phyloP scores from a whole-genome alignment of 208 protist genomes.

The Acanthamoeba quina region DNA sequence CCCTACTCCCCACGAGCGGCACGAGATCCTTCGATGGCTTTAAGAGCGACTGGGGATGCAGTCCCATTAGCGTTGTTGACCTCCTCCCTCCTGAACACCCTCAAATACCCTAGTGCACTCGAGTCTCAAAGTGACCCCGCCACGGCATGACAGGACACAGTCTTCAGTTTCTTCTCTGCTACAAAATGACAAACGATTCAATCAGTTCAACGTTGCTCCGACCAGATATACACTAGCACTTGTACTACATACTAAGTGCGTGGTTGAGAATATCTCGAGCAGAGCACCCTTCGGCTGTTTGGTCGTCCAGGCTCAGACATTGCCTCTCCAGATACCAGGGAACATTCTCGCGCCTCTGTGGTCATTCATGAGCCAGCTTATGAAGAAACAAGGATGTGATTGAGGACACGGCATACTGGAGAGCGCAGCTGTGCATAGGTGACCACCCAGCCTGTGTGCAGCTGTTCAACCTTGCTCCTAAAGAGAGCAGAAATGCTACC shows the following conservation, averaged over 20 bases:
- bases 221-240: too few relatives aligned
- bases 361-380: too few relatives aligned
- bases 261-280: background rate
- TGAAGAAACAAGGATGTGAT: background rate
- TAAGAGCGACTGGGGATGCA: too few relatives aligned
- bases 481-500: background rate
- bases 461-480: background rate
- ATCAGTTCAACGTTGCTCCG: background rate
- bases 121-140: too few relatives aligned
- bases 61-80: too few relatives aligned
- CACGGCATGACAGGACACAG: too few relatives aligned
- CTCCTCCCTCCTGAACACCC: too few relatives aligned
- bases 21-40: too few relatives aligned
- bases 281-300: background rate
- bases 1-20: too few relatives aligned
- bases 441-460: background rate
- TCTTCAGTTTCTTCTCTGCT: background rate
- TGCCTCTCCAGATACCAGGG: background rate
- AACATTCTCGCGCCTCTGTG: background rate
- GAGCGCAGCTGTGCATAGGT: constrained; percentile 4
- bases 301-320: background rate
- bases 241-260: background rate
- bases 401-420: background rate
- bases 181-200: too few relatives aligned
- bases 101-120: too few relatives aligned